Evolutionary conservation across 257 asterid species (phyloP).

Genomic region (Plantago elongata): DNA sequence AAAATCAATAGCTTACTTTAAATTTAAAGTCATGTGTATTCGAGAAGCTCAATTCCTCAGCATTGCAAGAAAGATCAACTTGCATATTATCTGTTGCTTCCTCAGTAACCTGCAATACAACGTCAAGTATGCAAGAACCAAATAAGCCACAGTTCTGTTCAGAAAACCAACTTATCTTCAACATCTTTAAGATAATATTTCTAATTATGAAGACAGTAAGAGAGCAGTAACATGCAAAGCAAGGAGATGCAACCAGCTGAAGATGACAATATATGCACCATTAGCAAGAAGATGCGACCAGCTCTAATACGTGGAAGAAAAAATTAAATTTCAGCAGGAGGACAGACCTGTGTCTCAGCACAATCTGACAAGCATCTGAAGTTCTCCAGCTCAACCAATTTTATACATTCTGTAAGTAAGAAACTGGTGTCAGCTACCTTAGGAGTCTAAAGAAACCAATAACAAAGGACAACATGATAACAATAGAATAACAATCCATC

Average conservation of each 20-base stretch:
- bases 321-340: constrained; percentile 1
- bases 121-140: constrained; percentile 4
- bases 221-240: too few species aligned
- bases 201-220: too few species aligned
- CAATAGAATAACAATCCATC: neutral
- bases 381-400: constrained; percentile 61
- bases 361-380: constrained; percentile 48
- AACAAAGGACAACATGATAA: constrained; percentile 8
- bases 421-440: neutral
- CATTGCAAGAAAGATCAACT: constrained; percentile 27
- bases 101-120: constrained; percentile 42
- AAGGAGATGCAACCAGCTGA: too few species aligned
- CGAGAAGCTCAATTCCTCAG: constrained; percentile 29
- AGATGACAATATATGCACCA: too few species aligned
- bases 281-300: too few species aligned
- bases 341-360: constrained; percentile 56
- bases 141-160: constrained; percentile 3
- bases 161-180: constrained; percentile 1
- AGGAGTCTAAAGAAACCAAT: neutral
- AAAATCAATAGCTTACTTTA: constrained; percentile 43
- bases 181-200: too few species aligned
- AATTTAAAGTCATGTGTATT: constrained; percentile 39
- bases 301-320: neutral
- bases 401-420: constrained; percentile 41
- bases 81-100: constrained; percentile 29